Conservation (phyloP, 352 stramenopile species). For the Globisporangium orthogonon region DNA sequence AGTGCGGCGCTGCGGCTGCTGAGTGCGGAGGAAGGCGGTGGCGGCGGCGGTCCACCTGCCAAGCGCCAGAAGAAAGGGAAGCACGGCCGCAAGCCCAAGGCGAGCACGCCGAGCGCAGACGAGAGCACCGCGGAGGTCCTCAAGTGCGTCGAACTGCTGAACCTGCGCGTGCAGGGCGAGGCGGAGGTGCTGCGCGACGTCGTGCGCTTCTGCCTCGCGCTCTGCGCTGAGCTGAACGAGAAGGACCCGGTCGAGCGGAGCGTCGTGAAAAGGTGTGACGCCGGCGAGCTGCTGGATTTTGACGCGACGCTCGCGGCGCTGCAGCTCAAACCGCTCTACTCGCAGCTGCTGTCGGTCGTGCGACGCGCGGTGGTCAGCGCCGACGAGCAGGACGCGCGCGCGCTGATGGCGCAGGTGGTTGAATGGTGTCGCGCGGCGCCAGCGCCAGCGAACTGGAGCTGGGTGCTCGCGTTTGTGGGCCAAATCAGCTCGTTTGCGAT, state of each 20-base stretch:
- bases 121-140: conserved; percentile 31
- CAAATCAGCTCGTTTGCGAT: conserved; percentile 37
- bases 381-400: conserved; percentile 12
- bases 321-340: conserved; percentile 36
- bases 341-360: conserved; percentile 31
- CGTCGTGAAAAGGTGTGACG: conserved; percentile 9
- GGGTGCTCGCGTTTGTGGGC: conserved; percentile 37
- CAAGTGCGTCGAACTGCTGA: conserved; percentile 27
- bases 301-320: conserved; percentile 30
- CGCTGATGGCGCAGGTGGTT: conserved; percentile 33
- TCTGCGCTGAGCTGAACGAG: conserved; percentile 32
- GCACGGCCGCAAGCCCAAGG: conserved; percentile 12
- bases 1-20: conserved; percentile 26
- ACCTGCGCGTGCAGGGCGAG: conserved; percentile 28
- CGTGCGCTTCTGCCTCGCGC: conserved; percentile 33
- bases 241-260: conserved; percentile 29
- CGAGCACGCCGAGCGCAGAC: conserved; percentile 3
- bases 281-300: conserved; percentile 17
- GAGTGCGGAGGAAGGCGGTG: conserved; percentile 14
- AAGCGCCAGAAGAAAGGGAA: conserved; percentile 74
- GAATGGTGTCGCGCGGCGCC: conserved; percentile 32
- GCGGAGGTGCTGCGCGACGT: conserved; percentile 28
- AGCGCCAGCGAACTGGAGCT: conserved; percentile 35
- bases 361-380: conserved; percentile 30
- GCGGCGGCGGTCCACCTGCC: conserved; percentile 17